These are phyloP conservation scores for Ceratonia siliqua DNA, from an alignment of 306 rosid genomes.

Conservation along the genomic window DNA sequence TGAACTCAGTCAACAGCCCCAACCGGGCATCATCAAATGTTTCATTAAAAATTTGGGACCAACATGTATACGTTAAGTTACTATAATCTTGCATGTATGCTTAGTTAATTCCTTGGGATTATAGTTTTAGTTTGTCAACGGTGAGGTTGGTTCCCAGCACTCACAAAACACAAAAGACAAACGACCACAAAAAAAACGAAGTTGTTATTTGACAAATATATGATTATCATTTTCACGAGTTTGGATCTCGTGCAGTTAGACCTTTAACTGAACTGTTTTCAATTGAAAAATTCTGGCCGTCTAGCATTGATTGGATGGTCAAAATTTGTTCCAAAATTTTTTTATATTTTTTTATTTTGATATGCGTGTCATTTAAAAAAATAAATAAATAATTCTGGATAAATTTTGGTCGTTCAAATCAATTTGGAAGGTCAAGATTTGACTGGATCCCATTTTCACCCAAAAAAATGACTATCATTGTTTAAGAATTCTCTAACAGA, in stretches of 20 bases:
- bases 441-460: too few species aligned
- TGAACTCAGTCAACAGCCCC: constrained; percentile 12
- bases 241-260: background rate
- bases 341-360: too few species aligned
- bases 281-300: too few species aligned
- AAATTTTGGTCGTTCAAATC: too few species aligned
- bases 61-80: background rate
- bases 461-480: too few species aligned
- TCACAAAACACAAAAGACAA: background rate
- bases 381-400: too few species aligned
- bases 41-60: background rate
- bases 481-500: too few species aligned
- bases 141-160: constrained; percentile 18
- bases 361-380: too few species aligned
- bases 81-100: background rate
- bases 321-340: too few species aligned
- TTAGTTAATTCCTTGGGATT: constrained; percentile 6
- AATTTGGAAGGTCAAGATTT: too few species aligned
- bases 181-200: background rate
- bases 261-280: too few species aligned
- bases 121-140: constrained; percentile 26
- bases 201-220: background rate
- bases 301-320: background rate
- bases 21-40: background rate
- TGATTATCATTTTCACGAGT: background rate